These are phyloP conservation scores for Phytophthora macrochlamydospora DNA, from an alignment of 352 stramenopile species.

Conservation along the genomic window DNA sequence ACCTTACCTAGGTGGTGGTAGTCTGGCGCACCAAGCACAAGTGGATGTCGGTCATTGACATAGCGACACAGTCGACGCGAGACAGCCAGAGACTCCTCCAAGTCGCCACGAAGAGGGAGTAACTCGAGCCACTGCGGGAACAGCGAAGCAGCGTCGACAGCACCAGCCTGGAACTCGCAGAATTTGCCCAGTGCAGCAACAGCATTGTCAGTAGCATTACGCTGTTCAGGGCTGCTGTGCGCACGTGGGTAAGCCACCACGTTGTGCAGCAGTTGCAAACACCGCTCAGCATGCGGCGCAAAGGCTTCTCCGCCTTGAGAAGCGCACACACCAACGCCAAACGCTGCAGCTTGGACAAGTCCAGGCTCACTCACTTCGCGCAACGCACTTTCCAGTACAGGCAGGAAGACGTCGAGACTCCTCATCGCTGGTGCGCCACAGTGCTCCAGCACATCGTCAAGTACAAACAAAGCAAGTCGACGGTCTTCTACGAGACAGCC, in stretches of 20 bases:
- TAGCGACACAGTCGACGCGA: constrained; percentile 69
- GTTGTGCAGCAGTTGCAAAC: constrained; percentile 62
- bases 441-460: constrained; percentile 87
- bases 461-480: constrained; percentile 85
- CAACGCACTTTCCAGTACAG: constrained; percentile 66
- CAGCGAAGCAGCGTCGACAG: constrained; percentile 50
- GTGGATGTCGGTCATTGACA: constrained; percentile 59
- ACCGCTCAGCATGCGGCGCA: constrained; percentile 48
- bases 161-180: constrained; percentile 62
- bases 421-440: constrained; percentile 57
- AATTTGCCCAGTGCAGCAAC: constrained; percentile 78
- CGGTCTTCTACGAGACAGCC: constrained; percentile 81
- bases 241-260: constrained; percentile 62
- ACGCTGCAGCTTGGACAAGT: constrained; percentile 73
- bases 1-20: constrained; percentile 57
- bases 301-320: constrained; percentile 60
- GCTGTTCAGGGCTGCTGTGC: constrained; percentile 41
- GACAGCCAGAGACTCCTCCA: constrained; percentile 78
- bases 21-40: constrained; percentile 55
- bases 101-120: constrained; percentile 73
- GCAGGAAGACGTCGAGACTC: constrained; percentile 67
- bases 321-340: constrained; percentile 76
- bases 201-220: constrained; percentile 85
- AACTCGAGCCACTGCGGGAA: constrained; percentile 77
- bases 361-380: constrained; percentile 60